These are phyloP conservation scores for Fusarium solani-melongenae DNA, from an alignment of 2,329 filamentous ascomycete genomes.

Conservation along the genomic window DNA sequence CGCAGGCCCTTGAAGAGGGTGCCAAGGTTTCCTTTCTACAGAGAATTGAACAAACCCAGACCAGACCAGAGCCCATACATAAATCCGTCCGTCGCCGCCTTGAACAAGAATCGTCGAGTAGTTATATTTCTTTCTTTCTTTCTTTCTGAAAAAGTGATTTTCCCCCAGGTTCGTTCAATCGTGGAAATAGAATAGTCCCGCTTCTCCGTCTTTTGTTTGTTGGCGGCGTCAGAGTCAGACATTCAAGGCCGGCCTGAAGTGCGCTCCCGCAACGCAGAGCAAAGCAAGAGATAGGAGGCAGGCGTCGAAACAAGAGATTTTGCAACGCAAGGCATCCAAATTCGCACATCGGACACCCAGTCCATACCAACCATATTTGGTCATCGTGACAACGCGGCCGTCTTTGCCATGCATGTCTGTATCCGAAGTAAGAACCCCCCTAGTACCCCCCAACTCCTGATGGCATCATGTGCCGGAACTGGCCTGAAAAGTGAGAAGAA, in stretches of 20 bases:
- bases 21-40: conserved; percentile 26
- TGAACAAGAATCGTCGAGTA: conserved; percentile 29
- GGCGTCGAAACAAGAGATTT: conserved; percentile 29
- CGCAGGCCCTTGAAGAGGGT: not conserved
- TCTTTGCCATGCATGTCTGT: conserved; percentile 28
- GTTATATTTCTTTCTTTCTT: conserved; percentile 33
- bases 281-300: conserved; percentile 32
- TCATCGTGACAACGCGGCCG: conserved; percentile 25
- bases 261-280: conserved; percentile 23
- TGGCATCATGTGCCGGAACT: conserved; percentile 36
- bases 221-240: conserved; percentile 38
- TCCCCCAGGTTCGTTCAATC: conserved; percentile 37
- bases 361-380: conserved; percentile 14
- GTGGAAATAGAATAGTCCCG: conserved; percentile 35
- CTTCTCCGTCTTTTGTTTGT: conserved; percentile 23
- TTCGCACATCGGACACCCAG: conserved; percentile 20
- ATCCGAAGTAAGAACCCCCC: conserved; percentile 30
- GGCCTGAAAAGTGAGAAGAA: conserved; percentile 33
- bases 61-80: not conserved
- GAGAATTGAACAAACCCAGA: conserved; percentile 29
- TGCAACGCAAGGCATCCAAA: conserved; percentile 38
- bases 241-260: conserved; percentile 43
- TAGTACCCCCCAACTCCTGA: conserved; percentile 37
- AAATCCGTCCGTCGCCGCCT: conserved; percentile 11
- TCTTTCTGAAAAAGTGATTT: not conserved